Evolutionary conservation across 2,329 filamentous ascomycete genomes (phyloP).

Genomic region (Akanthomyces muscarius): DNA sequence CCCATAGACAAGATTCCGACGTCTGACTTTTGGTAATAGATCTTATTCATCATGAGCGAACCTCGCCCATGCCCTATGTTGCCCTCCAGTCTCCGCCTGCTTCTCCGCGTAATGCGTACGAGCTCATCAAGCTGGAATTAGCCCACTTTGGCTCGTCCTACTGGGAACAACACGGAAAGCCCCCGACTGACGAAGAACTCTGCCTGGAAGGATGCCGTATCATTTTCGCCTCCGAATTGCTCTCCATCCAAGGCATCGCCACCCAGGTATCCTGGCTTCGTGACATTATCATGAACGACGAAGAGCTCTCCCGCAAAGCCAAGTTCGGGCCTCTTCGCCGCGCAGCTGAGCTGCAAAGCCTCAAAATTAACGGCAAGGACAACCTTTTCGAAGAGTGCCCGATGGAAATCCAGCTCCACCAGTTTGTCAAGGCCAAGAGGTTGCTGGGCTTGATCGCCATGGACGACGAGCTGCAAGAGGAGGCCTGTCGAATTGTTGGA

Average conservation of each 20-base stretch:
- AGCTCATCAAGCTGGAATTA: conserved; percentile 56
- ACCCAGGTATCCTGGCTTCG: conserved; percentile 51
- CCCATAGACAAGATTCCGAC: conserved; percentile 34
- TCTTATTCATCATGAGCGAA: conserved; percentile 61
- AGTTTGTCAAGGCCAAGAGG: conserved; percentile 48
- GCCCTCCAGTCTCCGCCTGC: conserved; percentile 42
- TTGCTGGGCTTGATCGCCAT: conserved; percentile 56
- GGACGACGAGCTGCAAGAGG: conserved; percentile 56
- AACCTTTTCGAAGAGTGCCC: conserved; percentile 55
- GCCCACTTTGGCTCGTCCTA: conserved; percentile 48
- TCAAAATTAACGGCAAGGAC: conserved; percentile 56
- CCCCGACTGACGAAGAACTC: conserved; percentile 49
- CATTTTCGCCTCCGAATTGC: conserved; percentile 50
- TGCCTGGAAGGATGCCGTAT: conserved; percentile 57
- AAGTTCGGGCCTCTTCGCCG: conserved; percentile 46
- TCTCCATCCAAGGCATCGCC: conserved; percentile 37
- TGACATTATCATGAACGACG: conserved; percentile 52
- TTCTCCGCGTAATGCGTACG: conserved; percentile 55
- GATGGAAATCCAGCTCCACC: conserved; percentile 50
- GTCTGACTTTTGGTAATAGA: conserved; percentile 48
- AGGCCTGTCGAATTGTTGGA: conserved; percentile 55
- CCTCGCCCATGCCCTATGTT: conserved; percentile 51
- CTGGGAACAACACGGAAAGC: conserved; percentile 36
- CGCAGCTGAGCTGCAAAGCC: conserved; percentile 42
- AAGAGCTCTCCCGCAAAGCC: conserved; percentile 40